Evolutionary conservation across 306 rosid species (phyloP).

Genomic region (Neltuma alba): DNA sequence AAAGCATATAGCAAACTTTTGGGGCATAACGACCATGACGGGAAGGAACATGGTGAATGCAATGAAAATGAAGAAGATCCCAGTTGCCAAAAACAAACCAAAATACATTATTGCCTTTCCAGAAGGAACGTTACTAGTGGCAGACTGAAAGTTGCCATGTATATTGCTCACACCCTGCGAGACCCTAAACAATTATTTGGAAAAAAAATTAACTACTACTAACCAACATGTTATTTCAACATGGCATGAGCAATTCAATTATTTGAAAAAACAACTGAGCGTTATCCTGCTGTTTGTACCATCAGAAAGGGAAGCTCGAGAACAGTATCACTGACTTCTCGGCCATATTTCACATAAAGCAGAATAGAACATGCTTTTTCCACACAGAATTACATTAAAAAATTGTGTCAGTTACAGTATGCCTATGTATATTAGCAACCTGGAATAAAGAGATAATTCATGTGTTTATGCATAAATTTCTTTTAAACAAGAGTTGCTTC

Average conservation of each 20-base stretch:
- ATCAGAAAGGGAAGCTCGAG: conserved; percentile 17
- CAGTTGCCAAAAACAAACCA: conserved; percentile 85
- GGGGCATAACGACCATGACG: conserved; percentile 97
- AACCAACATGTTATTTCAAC: conserved; percentile 33
- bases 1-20: conserved; percentile 97
- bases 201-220: conserved; percentile 27
- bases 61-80: conserved; percentile 90
- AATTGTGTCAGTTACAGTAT: not conserved
- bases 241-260: conserved; percentile 16
- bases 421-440: conserved; percentile 4
- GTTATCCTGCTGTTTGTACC: conserved; percentile 3
- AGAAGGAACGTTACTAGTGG: conserved; percentile 87
- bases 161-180: conserved; percentile 96
- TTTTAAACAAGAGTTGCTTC: not conserved
- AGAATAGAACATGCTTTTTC: conserved; percentile 27
- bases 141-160: conserved; percentile 88
- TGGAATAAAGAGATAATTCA: not conserved
- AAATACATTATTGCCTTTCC: conserved; percentile 94
- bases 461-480: not conserved
- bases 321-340: conserved; percentile 20
- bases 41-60: conserved; percentile 97
- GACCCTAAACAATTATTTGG: conserved; percentile 56
- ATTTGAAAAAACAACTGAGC: not conserved
- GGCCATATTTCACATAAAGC: conserved; percentile 16
- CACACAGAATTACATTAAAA: conserved; percentile 22